A percentile compares a stretch with the other conserved stretches of the same genome.
Conservation (phyloP, 139 green algal genomes). For the Tetradesmus lagerheimii region DNA sequence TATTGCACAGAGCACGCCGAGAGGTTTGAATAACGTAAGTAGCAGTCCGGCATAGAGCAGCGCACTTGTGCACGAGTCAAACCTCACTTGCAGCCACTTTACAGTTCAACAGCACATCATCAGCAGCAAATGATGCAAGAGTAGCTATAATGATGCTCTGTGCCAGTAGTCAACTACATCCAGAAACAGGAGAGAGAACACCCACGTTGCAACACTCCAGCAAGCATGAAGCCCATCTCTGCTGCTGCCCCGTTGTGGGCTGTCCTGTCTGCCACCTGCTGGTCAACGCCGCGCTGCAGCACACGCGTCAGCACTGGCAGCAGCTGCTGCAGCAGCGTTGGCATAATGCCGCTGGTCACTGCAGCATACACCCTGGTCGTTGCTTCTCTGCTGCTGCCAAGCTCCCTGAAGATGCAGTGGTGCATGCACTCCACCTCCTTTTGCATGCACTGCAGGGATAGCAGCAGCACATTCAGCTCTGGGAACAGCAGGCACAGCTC, state of each 20-base stretch:
- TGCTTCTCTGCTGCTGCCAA: neutral
- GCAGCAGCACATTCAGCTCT: neutral
- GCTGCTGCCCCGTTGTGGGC: neutral
- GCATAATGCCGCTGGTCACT: neutral
- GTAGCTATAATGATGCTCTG: no score
- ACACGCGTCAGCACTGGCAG: neutral
- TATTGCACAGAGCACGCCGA: no score
- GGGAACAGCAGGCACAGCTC: conserved; percentile 10
- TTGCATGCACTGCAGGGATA: neutral
- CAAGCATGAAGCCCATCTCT: neutral
- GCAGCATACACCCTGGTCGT: neutral
- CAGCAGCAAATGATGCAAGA: no score
- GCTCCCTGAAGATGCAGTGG: neutral
- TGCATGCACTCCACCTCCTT: neutral
- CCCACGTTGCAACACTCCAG: neutral
- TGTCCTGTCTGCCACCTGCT: neutral
- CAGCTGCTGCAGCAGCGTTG: neutral
- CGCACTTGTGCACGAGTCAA: no score
- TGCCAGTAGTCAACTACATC: no score
- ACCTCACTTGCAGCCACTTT: no score
- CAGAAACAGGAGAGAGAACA: no score
- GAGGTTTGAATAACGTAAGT: no score
- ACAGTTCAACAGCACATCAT: no score
- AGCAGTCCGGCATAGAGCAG: no score
- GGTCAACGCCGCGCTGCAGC: no score